Base-by-base conservation (phyloP, 2,329 filamentous ascomycete species). In the Aspergillus sp. region DNA sequence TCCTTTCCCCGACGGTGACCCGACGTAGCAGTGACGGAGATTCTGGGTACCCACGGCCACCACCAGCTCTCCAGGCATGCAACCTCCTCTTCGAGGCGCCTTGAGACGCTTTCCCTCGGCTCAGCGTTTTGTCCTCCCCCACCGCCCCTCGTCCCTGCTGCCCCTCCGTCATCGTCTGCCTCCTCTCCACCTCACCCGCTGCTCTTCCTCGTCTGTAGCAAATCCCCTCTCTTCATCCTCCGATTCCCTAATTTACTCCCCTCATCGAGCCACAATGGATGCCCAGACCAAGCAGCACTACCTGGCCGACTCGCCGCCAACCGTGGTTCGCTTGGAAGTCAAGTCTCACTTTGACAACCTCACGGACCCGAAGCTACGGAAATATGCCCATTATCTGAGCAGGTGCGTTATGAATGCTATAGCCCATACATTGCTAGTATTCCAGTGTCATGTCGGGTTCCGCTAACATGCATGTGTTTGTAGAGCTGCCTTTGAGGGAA, bases 371-470 rank as follows among this genome's bases (percentile, higher is more conserved):
- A 76, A 90, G 73, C 87, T 96, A 80, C 92, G 94, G 81, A 88
- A 90, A 73, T 97, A 97, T 82, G 90, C 93, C 65, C 93, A 97
- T 79, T 92, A 89, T 73, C 91, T 96, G 73, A 91, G 88, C 84
- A 86, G 85, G 89, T 91, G 57, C 57, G 63, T 47, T 55, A 68
- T 81, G 64, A 47, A 10, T 19, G 13, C 17, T 54, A 32, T 47
- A 50, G 25, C 51, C 17, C 6, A 53, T 11, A 10, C 10, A 50
- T 30, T 30, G 27, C 23, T 44, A 15, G 11, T 15, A 36, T 15
- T 36, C 5, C 4, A 5, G 32, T 36, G 11, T 54, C 21, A 27
- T 50, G 56, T 49, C n/a, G 27, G 7, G 36, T 47, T 36, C 39
- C 36, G 10, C 19, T 55, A 47, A 55, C 39, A 55, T 56, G 47